These are phyloP conservation scores for Oryza coarctata DNA, from an alignment of 176 grass and related monocot genomes.

Conservation along the genomic window DNA sequence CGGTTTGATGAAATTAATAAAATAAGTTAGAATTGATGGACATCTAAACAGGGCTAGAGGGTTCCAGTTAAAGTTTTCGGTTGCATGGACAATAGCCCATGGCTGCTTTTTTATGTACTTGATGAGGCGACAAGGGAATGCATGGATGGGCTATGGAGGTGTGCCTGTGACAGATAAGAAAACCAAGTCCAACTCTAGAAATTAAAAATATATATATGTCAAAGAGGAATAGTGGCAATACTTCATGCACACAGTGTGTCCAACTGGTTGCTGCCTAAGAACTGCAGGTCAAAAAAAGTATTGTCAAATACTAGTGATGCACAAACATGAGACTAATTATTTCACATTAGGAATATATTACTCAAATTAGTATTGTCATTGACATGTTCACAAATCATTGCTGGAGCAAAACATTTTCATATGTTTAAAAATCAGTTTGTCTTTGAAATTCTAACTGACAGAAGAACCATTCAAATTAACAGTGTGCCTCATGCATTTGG, in stretches of 20 bases:
- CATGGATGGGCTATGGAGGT: not conserved
- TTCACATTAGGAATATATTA: not conserved
- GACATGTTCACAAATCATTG: not conserved
- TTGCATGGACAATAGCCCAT: not conserved
- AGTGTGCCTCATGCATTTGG: not conserved
- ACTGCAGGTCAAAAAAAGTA: not conserved
- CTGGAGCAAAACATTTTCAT: not conserved
- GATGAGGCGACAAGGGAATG: not conserved
- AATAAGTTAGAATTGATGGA: not conserved
- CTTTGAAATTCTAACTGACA: not conserved
- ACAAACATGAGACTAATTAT: not conserved
- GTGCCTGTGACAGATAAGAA: conserved; percentile 4
- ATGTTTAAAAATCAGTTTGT: not conserved
- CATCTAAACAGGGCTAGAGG: conserved; percentile 17
- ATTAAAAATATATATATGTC: not conserved
- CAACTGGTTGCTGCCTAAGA: not conserved
- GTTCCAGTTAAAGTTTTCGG: conserved; percentile 14
- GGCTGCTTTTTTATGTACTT: not conserved
- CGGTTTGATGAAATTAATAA: not conserved
- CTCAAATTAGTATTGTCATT: not conserved
- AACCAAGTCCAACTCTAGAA: conserved; percentile 13
- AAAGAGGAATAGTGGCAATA: conserved; percentile 11
- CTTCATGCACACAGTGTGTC: not conserved
- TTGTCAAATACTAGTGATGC: not conserved
- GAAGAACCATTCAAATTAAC: not conserved